Base-by-base conservation (phyloP, 345 rosid species). In the Sonneratia alba region DNA sequence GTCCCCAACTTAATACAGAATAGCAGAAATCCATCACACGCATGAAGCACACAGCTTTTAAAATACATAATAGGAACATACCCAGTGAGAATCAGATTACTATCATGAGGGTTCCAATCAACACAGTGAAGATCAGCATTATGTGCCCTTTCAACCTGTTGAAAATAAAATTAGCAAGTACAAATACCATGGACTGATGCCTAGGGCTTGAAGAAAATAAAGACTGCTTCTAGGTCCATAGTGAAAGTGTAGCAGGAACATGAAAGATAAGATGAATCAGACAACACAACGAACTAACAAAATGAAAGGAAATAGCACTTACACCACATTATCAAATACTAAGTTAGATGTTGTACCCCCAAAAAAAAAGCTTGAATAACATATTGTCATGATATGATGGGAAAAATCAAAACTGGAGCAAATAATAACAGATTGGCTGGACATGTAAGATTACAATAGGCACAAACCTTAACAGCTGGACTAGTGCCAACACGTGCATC, bases 101-200 rank as follows among this genome's bases (percentile, higher is more conserved):
- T 85, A 70, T 90, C 96, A 78, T 89, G 93, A 57, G 94, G 93
- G 79, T 88, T 95, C 99, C 99, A 91, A 75, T 95, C 99, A 71
- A 95, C 96, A 84, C 96, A 92, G 79, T 95, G 99, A 73, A 95
- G 94, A 81, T 95, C 99, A 71, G 94, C 96, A 81, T 90, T 77
- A 73, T 95, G 98, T 0, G 99, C 98, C 72, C 91, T 95, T 69
- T 91, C 98, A 73, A 95, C 98, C 98, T 95, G 86, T 42, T 63
- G 75, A 66, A 66, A 68, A 75, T 55, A 57, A 38, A 72, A 61
- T 68, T 24, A 32, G 14, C 21, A 6, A 62, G 66, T 27, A 4
- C 24, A 24, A 7, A 27, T n/a, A 61, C 22, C 65, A 61, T 27
- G 15, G 36, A 9, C 36, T 61, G 24, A 24, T 21, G 22, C 8